Base-by-base conservation (phyloP, 129 eudicot species). In the Flaveria ramosissima region DNA sequence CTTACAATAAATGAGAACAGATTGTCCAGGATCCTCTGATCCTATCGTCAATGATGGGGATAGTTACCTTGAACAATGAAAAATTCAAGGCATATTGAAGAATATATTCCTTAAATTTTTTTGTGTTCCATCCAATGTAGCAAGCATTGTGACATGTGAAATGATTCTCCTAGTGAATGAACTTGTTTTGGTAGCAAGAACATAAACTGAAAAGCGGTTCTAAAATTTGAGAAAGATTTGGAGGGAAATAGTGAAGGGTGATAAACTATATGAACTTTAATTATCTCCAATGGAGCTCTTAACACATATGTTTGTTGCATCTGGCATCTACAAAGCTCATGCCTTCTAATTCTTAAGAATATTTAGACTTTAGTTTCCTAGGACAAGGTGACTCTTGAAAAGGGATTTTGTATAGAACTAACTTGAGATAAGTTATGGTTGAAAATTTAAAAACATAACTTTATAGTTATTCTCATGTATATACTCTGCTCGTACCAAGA, bases 341-440 rank as follows among this genome's bases (percentile, higher is more conserved):
- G 63, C 27, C 63, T 56, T 20, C 9, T 56, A 56, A 56, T 20
- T 6, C 63, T 56, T 56, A 9, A 21, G 30, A 56, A 13, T 2
- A 19, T 52, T 24, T 70, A 45, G 6, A 68, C 1, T 36, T 48
- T 48, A 47, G 7, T 15, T 0, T 16, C 23, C 24, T 21, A 21
- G 74, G 63, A 70, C 45, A 48, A 48, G 61, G 24, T 15, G 2
- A 57, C 21, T 57, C 32, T 20, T 57, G 21, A 9, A 52, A 52
- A 52, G 10, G 73, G 39, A 7, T 68, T 68, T 68, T 45, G 56
- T 64, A 72, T 64, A 20, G 41, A 69, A 42, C 17, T 69, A 56
- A 45, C 57, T 45, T 19, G 36, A 12, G 19, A 30, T 11, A 26
- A 46, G 14, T 1, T 43, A 45, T 69, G 27, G 62, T 51, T 61